Base-by-base conservation (phyloP, 768 basidiomycete species). In the Rhodotorula diobovata region DNA sequence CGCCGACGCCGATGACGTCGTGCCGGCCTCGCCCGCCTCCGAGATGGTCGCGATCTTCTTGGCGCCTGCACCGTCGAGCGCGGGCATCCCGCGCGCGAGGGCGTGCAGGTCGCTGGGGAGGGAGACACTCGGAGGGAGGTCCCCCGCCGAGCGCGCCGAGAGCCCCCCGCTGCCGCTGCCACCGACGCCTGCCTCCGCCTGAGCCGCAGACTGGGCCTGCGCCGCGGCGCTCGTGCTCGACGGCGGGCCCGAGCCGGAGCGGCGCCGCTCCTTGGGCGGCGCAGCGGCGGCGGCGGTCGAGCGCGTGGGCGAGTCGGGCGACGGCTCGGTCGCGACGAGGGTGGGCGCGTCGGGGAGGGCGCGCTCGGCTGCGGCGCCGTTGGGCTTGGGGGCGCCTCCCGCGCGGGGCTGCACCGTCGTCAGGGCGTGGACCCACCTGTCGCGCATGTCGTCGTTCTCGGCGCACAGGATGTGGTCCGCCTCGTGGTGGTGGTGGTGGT, bases 401-500 rank as follows among this genome's bases (percentile, higher is more conserved):
- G n/a, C n/a, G n/a, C n/a, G 48, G 23, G 57, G 48, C 50, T 61
- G 63, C 14, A 72, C 39, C 39, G 69, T 72, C 21, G 76, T 73
- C 9, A 99, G 87, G 71, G 91, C 88, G 68, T 91, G 89, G 37
- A 99, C 93, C 96, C 96, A 99, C 67, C 84, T 85, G 79, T 99
- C 96, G 56, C 96, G 85, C 79, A 95, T 93, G 55, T 84, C 82
- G 81, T 99, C 96, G 78, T 91, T 96, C 81, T 96, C 93, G 0
- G 96, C 96, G 78, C 96, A 98, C 9, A 99, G 83, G 51, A 99
- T 94, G 50, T 98, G 95, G 28, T 89, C 84, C 77, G 86, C 87
- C 59, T 86, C 84, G 28, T 87, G 41, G 41, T 43, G n/a, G n/a
- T n/a, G n/a, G n/a, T n/a, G n/a, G n/a, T n/a, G n/a, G n/a, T n/a